Percentiles rank a stretch among this genome's conserved stretches.
Evolutionary conservation across 1,284 basidiomycete species (phyloP).

Genomic region (Microbotryum scabiosae): DNA sequence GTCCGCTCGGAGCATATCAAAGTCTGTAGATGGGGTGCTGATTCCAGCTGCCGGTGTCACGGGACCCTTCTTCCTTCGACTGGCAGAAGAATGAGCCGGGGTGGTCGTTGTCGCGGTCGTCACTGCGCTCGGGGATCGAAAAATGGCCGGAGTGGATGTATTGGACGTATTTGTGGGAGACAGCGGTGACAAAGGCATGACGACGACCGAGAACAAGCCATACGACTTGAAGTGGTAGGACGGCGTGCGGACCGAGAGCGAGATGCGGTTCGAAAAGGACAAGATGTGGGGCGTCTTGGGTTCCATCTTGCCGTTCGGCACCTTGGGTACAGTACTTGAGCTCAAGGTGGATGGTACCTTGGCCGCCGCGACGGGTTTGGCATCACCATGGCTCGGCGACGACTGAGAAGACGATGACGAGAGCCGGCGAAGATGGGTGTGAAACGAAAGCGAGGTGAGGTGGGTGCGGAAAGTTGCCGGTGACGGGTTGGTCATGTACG

Average conservation of each 20-base stretch:
- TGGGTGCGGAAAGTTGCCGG: conserved; percentile 86
- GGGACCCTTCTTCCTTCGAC: background rate
- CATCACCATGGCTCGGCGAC: too few relatives aligned
- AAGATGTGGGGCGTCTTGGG: conserved; percentile 32
- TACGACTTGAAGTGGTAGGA: conserved; percentile 76
- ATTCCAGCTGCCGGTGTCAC: too few relatives aligned
- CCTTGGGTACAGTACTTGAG: conserved; percentile 35
- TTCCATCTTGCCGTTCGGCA: conserved; percentile 30
- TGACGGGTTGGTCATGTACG: conserved; percentile 85
- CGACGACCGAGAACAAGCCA: conserved; percentile 73
- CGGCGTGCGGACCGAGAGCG: conserved; percentile 86
- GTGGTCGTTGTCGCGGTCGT: conserved; percentile 21
- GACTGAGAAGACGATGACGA: conserved; percentile 44
- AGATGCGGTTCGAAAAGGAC: conserved; percentile 74
- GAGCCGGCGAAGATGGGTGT: conserved; percentile 80
- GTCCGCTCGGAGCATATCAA: conserved; percentile 9
- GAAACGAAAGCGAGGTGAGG: conserved; percentile 90
- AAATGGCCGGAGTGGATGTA: background rate
- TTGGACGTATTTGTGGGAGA: conserved; percentile 6
- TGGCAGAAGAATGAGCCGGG: conserved; percentile 16
- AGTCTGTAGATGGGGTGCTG: background rate
- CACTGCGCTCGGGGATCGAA: conserved; percentile 15
- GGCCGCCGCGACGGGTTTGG: too few relatives aligned
- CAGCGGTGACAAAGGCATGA: conserved; percentile 40
- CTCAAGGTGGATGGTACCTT: too few relatives aligned